Evolutionary conservation across 208 protist genomes (phyloP).

Genomic region (Lotmaria passim): DNA sequence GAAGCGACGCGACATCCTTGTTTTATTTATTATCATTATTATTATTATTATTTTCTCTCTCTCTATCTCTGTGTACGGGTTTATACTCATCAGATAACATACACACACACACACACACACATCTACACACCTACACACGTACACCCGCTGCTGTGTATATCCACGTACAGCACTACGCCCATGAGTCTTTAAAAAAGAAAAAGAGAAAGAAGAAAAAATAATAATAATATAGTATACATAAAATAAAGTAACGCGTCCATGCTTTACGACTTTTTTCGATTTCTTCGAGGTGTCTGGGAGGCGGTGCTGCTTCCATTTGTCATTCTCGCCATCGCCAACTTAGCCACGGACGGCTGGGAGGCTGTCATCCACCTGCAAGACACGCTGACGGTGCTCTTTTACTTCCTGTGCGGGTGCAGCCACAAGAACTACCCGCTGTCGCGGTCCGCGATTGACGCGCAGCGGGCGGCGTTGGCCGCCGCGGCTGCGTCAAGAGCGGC

Average conservation of each 20-base stretch:
- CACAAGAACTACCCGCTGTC: constrained; percentile 69
- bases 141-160: background rate
- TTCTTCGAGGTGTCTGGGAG: constrained; percentile 49
- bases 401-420: constrained; percentile 74
- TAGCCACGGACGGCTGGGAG: constrained; percentile 66
- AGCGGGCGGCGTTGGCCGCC: constrained; percentile 11
- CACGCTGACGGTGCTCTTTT: constrained; percentile 64
- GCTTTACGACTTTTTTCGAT: constrained; percentile 10
- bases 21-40: too few relatives aligned
- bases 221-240: background rate
- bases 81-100: too few relatives aligned
- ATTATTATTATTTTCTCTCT: too few relatives aligned
- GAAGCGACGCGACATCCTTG: too few relatives aligned
- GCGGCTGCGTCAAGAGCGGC: background rate
- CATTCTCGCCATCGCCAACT: constrained; percentile 43
- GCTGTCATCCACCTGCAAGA: constrained; percentile 48
- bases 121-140: too few relatives aligned
- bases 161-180: too few relatives aligned
- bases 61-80: too few relatives aligned
- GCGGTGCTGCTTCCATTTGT: constrained; percentile 58
- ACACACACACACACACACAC: too few relatives aligned
- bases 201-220: background rate
- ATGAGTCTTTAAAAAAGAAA: too few relatives aligned
- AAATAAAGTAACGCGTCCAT: constrained; percentile 2
- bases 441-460: constrained; percentile 21